Evolutionary conservation across 2,329 filamentous ascomycete genomes (phyloP).

Genomic region (Metarhizium rileyi): DNA sequence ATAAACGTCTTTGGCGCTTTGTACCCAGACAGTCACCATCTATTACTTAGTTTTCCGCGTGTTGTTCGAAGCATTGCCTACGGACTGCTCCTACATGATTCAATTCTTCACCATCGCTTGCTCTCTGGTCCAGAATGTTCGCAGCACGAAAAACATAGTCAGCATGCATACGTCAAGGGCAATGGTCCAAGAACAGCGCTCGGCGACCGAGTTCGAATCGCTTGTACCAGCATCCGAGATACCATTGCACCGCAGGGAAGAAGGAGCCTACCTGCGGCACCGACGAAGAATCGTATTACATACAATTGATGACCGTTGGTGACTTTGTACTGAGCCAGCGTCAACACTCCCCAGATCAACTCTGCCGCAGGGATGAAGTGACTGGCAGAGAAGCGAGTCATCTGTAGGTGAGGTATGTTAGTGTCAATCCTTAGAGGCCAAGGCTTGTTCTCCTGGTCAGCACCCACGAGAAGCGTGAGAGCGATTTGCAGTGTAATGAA

Average conservation of each 20-base stretch:
- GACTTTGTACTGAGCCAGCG: constrained; percentile 12
- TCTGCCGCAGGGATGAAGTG: constrained; percentile 23
- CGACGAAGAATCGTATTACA: constrained; percentile 31
- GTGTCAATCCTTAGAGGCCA: background rate
- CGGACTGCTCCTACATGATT: too few species aligned
- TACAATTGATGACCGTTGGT: constrained; percentile 25
- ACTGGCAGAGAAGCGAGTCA: constrained; percentile 14
- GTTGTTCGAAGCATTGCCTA: too few species aligned
- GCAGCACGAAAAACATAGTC: background rate
- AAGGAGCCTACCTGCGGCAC: constrained; percentile 23
- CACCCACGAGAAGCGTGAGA: background rate
- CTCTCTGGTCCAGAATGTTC: background rate
- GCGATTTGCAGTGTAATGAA: constrained; percentile 11
- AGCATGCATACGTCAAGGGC: constrained; percentile 8
- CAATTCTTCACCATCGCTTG: background rate
- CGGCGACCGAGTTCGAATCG: constrained; percentile 27
- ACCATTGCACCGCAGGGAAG: constrained; percentile 23
- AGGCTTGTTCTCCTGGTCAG: background rate
- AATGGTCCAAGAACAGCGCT: constrained; percentile 25
- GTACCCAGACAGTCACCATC: too few species aligned
- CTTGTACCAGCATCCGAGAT: constrained; percentile 33
- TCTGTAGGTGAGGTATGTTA: background rate
- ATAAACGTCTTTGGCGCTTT: too few species aligned
- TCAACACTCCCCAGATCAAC: constrained; percentile 16
- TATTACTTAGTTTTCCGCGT: too few species aligned